Base-by-base conservation (phyloP, 306 rosid species). In the Rubus parviflorus region DNA sequence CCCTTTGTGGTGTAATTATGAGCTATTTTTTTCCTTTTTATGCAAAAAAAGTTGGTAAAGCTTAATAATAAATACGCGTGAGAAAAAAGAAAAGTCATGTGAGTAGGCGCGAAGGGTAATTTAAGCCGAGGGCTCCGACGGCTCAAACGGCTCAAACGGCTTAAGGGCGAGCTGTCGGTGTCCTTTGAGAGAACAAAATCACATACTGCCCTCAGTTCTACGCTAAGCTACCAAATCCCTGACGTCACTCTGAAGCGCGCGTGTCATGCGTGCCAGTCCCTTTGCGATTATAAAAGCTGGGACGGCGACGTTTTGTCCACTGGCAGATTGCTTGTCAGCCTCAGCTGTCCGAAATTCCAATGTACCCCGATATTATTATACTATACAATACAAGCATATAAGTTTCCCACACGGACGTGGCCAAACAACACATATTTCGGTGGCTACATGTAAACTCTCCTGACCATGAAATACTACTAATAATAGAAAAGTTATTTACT, bases 121-220 rank as follows among this genome's bases (percentile, higher is more conserved):
- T 16, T 4, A 30, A 73, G 68, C 77, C n/a, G 45, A 42, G n/a
- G 15, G 47, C 16, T 37, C 17, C 17, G 9, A 13, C 45, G 8
- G 35, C 76, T 49, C 1, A 15, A 15, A 40, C 9, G 53, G 76
- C 66, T 73, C 1, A 74, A 60, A 69, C 1, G 58, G 86, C 73
- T 73, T 62, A 9, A 48, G 37, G 65, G 68, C 42, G 3, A 78
- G 74, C 82, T 73, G 88, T 85, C 88, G 88, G 91, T 87, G 91
- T 72, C 67, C 15, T 30, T 30, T 43, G 61, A 56, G 67, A 45
- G 45, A 65, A 60, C 19, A 82, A 82, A 61, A 61, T 73, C 68
- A 58, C 56, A 48, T 0, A 61, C 57, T 75, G 79, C 74, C 80
- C 83, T 68, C 63, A 58, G 82, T 72, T 85, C 73, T 79, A 78